Base-by-base conservation (phyloP, 2,329 filamentous ascomycete species). In the Tricladium varicosporioides region DNA sequence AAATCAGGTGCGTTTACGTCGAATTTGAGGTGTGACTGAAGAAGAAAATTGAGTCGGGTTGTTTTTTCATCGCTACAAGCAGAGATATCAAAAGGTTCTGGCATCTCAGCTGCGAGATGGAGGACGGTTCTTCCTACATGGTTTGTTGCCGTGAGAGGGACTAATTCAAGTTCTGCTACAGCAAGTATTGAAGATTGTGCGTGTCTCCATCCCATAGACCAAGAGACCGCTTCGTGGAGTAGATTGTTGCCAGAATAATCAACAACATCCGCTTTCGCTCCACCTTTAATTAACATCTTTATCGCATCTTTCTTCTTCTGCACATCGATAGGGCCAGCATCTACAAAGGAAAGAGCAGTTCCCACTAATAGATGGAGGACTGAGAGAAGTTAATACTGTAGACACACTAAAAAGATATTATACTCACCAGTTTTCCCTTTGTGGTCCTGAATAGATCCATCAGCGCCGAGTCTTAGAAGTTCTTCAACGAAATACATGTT, bases 371-470 rank as follows among this genome's bases (percentile, higher is more conserved):
- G 16, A 43, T 43, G 32, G 13, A 54, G 33, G n/a, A 5, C 32
- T 54, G 31, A 15, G 7, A 22, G 15, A 10, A 22, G 16, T 54
- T 33, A 53, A 27, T 36, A n/a, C 13, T n/a, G 13, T 19, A n/a
- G 14, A 45, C n/a, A 36, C 18, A 22, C n/a, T 2, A 27, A 48
- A 7, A 5, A 18, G 22, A 50, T 32, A 13, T 15, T 40, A 36
- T 32, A 54, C 56, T 51, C 50, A 58, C 56, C 33, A 2, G 51
- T 50, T 19, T 58, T 59, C 13, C 45, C 45, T 33, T 57, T 8
- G 40, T 33, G 47, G 42, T 59, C 53, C 32, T 18, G 56, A 11
- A 49, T 14, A 16, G n/a, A 51, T 5, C 42, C 52, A 54, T 51
- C 45, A 13, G 56, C 56, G 9, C 56, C 56, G 16, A 18, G 32